Base-by-base conservation (phyloP, 2,329 filamentous ascomycete genomes). In the Thelonectria rubi region DNA sequence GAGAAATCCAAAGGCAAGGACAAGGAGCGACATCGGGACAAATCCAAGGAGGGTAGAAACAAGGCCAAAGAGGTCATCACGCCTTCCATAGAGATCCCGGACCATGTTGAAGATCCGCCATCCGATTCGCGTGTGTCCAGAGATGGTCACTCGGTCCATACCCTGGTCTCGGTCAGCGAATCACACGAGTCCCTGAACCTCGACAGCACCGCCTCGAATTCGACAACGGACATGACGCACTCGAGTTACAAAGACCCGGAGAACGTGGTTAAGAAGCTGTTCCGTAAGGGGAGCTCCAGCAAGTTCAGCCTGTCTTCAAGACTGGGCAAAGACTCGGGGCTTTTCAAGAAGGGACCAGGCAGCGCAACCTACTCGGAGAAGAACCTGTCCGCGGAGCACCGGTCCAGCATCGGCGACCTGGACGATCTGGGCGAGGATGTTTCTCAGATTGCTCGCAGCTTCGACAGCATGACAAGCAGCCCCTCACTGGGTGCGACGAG, bases 271-370 rank as follows among this genome's bases (percentile, higher is more conserved):
- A 79, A 83, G 72, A 85, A 88, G 72, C 79, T 90, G 50, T 84
- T 90, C 58, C 84, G 87, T 32, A 90, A 90, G 76, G 85, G 87
- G 51, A 88, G 86, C 73, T 87, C 86, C 7, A 83, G 85, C 74
- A 89, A 89, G 76, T 89, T 89, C 73, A 86, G 85, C 73, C 78
- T 89, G 61, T 82, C 86, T 12, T 86, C 85, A 50, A 75, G 85
- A 60, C 70, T 84, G 18, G 80, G 81, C 53, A 89, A 86, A 69
- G 83, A 85, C 48, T 81, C 82, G 26, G 74, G 78, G 10, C 75
- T 86, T 24, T 86, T 86, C 67, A 87, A 88, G 79, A 88, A 88
- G 69, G 84, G 83, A 3, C 79, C 83, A 6, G 82, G 85, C 49
- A 88, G 85, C 72, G 80, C 82, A 15, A 81, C 81, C 50, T 84